phyloP scores from a whole-genome alignment of 1,139 yeast species.

The Blastobotrys proliferans region DNA sequence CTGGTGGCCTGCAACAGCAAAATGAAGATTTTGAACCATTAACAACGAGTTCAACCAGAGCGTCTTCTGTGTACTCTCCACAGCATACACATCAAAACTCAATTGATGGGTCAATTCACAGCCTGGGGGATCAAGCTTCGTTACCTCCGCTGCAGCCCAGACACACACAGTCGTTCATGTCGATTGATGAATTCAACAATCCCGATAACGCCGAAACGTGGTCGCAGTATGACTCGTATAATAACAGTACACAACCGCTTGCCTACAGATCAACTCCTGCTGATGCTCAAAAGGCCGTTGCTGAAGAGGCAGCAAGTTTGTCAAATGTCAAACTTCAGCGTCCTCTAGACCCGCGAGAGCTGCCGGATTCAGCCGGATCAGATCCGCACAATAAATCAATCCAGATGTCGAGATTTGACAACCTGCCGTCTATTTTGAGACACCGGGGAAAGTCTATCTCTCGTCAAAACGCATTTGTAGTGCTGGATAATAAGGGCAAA shows the following conservation, averaged over 20 bases:
- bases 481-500: slow-evolving; percentile 75
- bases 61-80: slow-evolving; percentile 9
- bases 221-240: slow-evolving; percentile 7
- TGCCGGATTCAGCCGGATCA: slow-evolving; percentile 33
- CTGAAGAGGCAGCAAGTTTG: slow-evolving; percentile 11
- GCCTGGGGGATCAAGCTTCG: not conserved
- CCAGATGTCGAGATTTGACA: slow-evolving; percentile 44
- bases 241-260: slow-evolving; percentile 5
- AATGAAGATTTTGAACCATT: slow-evolving; percentile 41
- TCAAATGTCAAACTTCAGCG: slow-evolving; percentile 31
- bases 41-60: slow-evolving; percentile 15
- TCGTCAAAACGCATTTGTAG: slow-evolving; percentile 65
- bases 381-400: slow-evolving; percentile 35
- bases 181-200: slow-evolving; percentile 1
- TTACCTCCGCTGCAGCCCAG: not conserved
- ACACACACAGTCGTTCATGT: not conserved
- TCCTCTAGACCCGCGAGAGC: slow-evolving; percentile 42
- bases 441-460: slow-evolving; percentile 65
- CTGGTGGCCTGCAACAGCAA: not conserved
- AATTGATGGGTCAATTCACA: slow-evolving; percentile 3
- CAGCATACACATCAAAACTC: slow-evolving; percentile 9
- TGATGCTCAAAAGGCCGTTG: slow-evolving; percentile 21
- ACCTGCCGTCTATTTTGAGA: slow-evolving; percentile 67
- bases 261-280: slow-evolving; percentile 22
- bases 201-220: slow-evolving; percentile 5